Percentiles rank a stretch among this genome's conserved stretches.
Conservation (phyloP, 306 rosid genomes). For the Ormosia semicastrata region DNA sequence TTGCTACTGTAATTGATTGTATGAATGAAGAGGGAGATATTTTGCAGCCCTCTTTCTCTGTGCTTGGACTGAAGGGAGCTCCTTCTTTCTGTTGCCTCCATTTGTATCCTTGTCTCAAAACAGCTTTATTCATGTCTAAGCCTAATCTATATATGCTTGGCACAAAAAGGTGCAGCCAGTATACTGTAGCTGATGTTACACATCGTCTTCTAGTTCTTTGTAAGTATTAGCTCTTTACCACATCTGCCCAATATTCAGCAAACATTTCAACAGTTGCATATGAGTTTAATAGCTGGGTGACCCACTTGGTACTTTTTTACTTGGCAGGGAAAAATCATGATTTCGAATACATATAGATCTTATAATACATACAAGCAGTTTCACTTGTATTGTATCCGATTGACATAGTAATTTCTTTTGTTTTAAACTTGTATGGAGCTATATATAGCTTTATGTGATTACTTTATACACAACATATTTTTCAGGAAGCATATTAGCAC, state of each 20-base stretch:
- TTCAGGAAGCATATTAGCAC: background rate
- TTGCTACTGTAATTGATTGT: background rate
- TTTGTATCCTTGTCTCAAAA: background rate
- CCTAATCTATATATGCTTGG: slow-evolving; percentile 5
- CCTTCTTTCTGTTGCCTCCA: slow-evolving; percentile 44
- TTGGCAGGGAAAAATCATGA: background rate
- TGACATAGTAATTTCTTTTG: background rate
- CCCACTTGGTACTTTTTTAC: slow-evolving; percentile 19
- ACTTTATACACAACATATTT: background rate
- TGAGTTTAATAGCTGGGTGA: background rate
- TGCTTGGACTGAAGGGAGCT: slow-evolving; percentile 56
- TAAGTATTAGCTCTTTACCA: slow-evolving; percentile 31
- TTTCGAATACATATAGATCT: background rate
- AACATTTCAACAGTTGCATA: slow-evolving; percentile 31
- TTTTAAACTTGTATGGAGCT: background rate
- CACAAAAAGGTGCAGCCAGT: background rate
- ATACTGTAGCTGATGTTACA: slow-evolving; percentile 31
- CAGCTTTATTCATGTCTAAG: slow-evolving; percentile 24
- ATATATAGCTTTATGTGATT: background rate
- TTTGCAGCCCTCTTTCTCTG: slow-evolving; percentile 30
- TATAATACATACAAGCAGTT: background rate
- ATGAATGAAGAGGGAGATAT: slow-evolving; percentile 17
- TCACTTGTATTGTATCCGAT: background rate
- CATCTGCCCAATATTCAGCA: slow-evolving; percentile 10
- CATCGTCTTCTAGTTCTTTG: slow-evolving; percentile 22